Evolutionary conservation across 2,329 filamentous ascomycete genomes (phyloP).

Genomic region (Microdochium paspali): DNA sequence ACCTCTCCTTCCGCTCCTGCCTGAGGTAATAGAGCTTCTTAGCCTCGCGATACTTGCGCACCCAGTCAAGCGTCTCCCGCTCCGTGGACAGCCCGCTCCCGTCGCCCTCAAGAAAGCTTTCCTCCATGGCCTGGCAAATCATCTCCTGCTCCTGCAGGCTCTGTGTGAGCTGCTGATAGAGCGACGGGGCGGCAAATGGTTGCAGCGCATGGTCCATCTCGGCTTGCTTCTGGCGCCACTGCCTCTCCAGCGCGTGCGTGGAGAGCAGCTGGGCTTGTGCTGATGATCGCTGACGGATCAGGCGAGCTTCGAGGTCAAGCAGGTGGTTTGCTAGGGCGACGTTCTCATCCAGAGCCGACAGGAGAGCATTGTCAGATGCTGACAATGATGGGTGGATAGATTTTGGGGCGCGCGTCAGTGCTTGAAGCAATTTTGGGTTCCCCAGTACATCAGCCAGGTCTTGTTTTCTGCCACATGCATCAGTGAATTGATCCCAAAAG

Average conservation of each 20-base stretch:
- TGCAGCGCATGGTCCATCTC: constrained; percentile 81
- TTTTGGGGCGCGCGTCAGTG: constrained; percentile 58
- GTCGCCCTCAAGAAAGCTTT: constrained; percentile 73
- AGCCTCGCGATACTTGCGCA: constrained; percentile 70
- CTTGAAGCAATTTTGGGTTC: constrained; percentile 56
- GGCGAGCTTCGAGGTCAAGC: constrained; percentile 45
- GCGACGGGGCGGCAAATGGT: constrained; percentile 75
- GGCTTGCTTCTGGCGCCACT: constrained; percentile 80
- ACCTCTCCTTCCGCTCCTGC: constrained; percentile 80
- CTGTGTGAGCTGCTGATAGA: constrained; percentile 74
- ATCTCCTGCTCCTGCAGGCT: constrained; percentile 74
- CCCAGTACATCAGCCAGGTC: constrained; percentile 65
- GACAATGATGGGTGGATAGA: constrained; percentile 65
- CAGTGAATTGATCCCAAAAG: constrained; percentile 9
- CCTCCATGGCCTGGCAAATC: constrained; percentile 75
- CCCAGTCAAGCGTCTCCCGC: constrained; percentile 78
- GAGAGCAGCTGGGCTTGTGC: constrained; percentile 76
- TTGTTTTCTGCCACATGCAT: constrained; percentile 51
- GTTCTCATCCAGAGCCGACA: constrained; percentile 60
- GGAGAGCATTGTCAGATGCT: constrained; percentile 55
- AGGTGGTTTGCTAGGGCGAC: constrained; percentile 58
- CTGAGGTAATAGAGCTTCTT: constrained; percentile 71
- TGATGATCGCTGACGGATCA: constrained; percentile 52
- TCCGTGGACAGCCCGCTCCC: constrained; percentile 53
- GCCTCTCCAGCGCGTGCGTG: constrained; percentile 79